Evolutionary conservation across 257 asterid species (phyloP), one percentile per base, ranked within the genome.

Genomic region (Penstemon eatonii): DNA sequence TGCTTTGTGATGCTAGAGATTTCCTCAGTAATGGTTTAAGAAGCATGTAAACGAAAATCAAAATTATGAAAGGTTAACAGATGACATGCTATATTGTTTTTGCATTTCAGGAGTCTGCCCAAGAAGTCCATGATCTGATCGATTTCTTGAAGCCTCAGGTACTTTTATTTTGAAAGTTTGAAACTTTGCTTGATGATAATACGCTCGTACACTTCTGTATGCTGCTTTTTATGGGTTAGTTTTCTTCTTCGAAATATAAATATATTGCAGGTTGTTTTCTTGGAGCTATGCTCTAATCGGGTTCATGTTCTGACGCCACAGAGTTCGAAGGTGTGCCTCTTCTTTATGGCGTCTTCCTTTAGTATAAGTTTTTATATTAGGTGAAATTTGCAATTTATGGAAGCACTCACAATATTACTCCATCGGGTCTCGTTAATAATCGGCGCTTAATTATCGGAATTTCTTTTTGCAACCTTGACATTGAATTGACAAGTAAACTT

Each of bases 281-380:
- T 90, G 85, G 99, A 93, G 83, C 73, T 93, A 69, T 93, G 99
- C 73, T 70, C 96, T 37, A 78, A 94, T 66, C 96, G 96, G 7
- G 74, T 88, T 62, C 81, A 89, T 47, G 51, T 88, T 72, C 96
- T 93, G 73, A 79, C 83, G 11, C 95, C 87, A 50, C 95, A 85
- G 41, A 69, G 80, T 80, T 70, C 86, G 42, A 89, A 46, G 51
- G 51, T 46, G 51, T 46, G 51, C 10, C 5, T 46, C 3, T 46
- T 7, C 4, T 6, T 7, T 60, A 3, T 55, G 11, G 1, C 63
- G 72, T 67, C 8, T 42, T 45, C 63, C 5, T 15, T 11, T 49
- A 9, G 11, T 25, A 25, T 25, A 25, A 25, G 15, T 49, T 7
- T 9, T 10, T 9, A 4, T 4, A 12, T 3, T 9, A 9, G 1